Evolutionary conservation across 1,139 yeast genomes (phyloP).

Genomic region (Suhomyces coccinellae): DNA sequence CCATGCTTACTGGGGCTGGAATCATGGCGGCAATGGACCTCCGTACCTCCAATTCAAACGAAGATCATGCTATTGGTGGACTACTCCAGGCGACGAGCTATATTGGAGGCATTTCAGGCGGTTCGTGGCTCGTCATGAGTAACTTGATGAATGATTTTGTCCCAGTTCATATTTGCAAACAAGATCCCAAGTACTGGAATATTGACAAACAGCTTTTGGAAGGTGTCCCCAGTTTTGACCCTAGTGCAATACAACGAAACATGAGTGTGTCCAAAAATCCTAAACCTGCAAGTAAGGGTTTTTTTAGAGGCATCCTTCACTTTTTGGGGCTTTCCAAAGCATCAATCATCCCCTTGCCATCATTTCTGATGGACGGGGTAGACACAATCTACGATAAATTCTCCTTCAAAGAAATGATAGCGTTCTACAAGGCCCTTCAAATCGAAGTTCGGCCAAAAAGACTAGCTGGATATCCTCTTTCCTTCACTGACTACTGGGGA

Average conservation of each 20-base stretch:
- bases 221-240: conserved; percentile 55
- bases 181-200: conserved; percentile 35
- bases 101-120: conserved; percentile 69
- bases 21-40: conserved; percentile 53
- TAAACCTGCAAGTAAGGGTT: conserved; percentile 5
- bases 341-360: neutral
- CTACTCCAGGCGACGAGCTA: conserved; percentile 55
- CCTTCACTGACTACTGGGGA: conserved; percentile 71
- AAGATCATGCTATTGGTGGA: conserved; percentile 41
- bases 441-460: conserved; percentile 53
- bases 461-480: conserved; percentile 52
- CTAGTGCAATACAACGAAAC: conserved; percentile 14
- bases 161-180: conserved; percentile 38
- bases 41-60: conserved; percentile 35
- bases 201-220: conserved; percentile 50
- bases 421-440: conserved; percentile 53
- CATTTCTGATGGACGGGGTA: neutral
- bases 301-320: conserved; percentile 13
- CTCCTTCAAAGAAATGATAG: conserved; percentile 33
- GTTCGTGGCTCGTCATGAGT: conserved; percentile 62
- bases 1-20: conserved; percentile 70
- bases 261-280: neutral
- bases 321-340: conserved; percentile 14
- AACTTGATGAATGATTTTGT: conserved; percentile 47
- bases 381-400: neutral